phyloP scores from a whole-genome alignment of 257 asterid species.

The Nemophila menziesii region DNA sequence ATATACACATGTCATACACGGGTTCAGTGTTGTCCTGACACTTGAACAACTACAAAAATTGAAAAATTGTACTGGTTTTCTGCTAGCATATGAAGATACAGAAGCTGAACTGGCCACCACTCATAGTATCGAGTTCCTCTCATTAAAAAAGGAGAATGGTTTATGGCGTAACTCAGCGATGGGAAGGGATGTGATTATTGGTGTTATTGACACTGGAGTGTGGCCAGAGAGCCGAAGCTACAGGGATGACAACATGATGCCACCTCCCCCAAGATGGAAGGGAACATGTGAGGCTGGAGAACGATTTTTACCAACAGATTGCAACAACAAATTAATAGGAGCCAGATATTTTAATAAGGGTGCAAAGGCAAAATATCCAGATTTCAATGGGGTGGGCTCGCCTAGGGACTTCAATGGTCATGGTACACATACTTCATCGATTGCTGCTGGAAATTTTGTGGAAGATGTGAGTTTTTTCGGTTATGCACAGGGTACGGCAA shows the following conservation, averaged over 20 bases:
- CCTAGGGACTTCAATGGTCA: constrained; percentile 13
- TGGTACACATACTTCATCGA: constrained; percentile 10
- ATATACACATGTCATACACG: constrained; percentile 15
- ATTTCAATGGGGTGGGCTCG: constrained; percentile 6
- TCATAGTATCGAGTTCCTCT: constrained; percentile 13
- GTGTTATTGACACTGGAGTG: constrained; percentile 14
- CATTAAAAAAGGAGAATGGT: constrained; percentile 11
- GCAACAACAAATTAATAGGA: constrained; percentile 18
- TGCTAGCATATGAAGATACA: constrained; percentile 13
- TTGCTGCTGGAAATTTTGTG: constrained; percentile 8
- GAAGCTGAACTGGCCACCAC: constrained; percentile 11
- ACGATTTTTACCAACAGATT: constrained; percentile 14
- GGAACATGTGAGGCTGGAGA: constrained; percentile 17
- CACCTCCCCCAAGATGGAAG: constrained; percentile 16
- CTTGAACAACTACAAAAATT: constrained; percentile 1
- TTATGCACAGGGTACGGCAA: constrained; percentile 15
- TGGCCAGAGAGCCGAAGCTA: constrained; percentile 19
- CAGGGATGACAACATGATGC: constrained; percentile 6
- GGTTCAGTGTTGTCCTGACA: constrained; percentile 14
- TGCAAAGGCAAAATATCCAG: constrained; percentile 8
- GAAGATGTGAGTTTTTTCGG: constrained; percentile 7
- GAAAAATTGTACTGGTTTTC: constrained; percentile 5
- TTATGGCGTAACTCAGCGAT: constrained; percentile 10
- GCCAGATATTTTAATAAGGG: constrained; percentile 19
- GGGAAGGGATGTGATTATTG: constrained; percentile 13